Evolutionary conservation across 345 rosid genomes (phyloP).

Genomic region (Pistacia integerrima): DNA sequence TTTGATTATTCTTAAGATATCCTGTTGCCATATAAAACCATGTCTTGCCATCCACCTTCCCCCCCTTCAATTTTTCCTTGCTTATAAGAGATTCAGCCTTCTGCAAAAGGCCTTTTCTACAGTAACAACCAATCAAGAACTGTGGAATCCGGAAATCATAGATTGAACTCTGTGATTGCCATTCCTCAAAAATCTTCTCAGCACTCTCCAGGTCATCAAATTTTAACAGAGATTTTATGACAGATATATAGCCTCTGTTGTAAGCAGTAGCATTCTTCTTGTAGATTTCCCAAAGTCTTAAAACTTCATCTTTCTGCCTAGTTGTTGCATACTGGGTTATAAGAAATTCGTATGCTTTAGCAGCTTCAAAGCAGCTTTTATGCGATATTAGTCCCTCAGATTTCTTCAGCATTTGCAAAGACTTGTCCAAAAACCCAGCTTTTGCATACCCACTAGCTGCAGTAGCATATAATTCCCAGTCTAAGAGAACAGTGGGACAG

Average conservation of each 20-base stretch:
- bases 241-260: slow-evolving; percentile 22
- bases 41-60: slow-evolving; percentile 21
- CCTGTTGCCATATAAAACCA: slow-evolving; percentile 35
- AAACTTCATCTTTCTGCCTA: slow-evolving; percentile 45
- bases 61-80: slow-evolving; percentile 23
- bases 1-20: slow-evolving; percentile 21
- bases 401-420: too few relatives aligned
- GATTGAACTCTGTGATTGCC: slow-evolving; percentile 26
- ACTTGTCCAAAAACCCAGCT: too few relatives aligned
- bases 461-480: too few relatives aligned
- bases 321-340: slow-evolving; percentile 32
- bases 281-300: slow-evolving; percentile 42
- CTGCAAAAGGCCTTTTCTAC: slow-evolving; percentile 33
- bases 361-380: too few relatives aligned
- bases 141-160: slow-evolving; percentile 32
- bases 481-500: too few relatives aligned
- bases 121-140: slow-evolving; percentile 29
- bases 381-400: too few relatives aligned
- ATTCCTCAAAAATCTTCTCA: slow-evolving; percentile 39
- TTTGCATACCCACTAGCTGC: too few relatives aligned
- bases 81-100: slow-evolving; percentile 34
- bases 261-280: slow-evolving; percentile 20
- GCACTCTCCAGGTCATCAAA: slow-evolving; percentile 43
- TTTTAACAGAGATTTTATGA: slow-evolving; percentile 37
- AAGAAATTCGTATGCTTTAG: slow-evolving; percentile 17